phyloP scores from a whole-genome alignment of 768 basidiomycete genomes.

The Auricularia cornea region DNA sequence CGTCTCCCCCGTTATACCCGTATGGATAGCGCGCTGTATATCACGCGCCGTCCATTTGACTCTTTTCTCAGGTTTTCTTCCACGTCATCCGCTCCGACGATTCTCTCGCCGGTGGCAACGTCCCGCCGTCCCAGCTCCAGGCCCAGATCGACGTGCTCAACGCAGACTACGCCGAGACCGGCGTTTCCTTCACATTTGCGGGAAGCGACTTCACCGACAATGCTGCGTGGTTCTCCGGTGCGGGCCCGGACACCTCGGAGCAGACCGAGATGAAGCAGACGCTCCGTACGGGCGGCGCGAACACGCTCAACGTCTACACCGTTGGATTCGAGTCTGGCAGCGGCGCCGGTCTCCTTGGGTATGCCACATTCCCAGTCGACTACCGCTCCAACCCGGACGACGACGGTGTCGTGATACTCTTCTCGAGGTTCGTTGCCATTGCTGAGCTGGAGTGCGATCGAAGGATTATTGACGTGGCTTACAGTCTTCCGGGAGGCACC shows the following conservation, averaged over 20 bases:
- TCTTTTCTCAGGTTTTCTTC: conserved; percentile 28
- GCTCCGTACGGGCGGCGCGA: conserved; percentile 23
- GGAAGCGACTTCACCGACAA: conserved; percentile 12
- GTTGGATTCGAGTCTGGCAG: conserved; percentile 20
- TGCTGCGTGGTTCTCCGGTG: conserved; percentile 17
- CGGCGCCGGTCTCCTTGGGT: conserved; percentile 35
- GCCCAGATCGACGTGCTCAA: conserved; percentile 13
- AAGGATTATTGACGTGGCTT: not conserved
- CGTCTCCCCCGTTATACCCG: not conserved
- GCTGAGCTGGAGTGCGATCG: no score
- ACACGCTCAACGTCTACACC: conserved; percentile 31
- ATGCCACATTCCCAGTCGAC: conserved; percentile 3
- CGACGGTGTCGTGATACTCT: conserved; percentile 31
- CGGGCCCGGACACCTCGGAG: conserved; percentile 18
- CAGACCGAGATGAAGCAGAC: conserved; percentile 28
- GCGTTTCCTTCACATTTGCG: conserved; percentile 12
- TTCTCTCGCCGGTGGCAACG: conserved; percentile 31
- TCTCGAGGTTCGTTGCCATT: conserved; percentile 24
- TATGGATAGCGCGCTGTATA: not conserved
- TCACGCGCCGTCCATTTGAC: not conserved
- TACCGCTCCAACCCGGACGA: conserved; percentile 20
- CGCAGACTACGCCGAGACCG: conserved; percentile 9
- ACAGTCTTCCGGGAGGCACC: conserved; percentile 24
- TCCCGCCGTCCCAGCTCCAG: conserved; percentile 25
- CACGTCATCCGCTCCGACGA: conserved; percentile 36